phyloP scores from a whole-genome alignment of 1,284 basidiomycete species.

The Phenoliferia sp. region DNA sequence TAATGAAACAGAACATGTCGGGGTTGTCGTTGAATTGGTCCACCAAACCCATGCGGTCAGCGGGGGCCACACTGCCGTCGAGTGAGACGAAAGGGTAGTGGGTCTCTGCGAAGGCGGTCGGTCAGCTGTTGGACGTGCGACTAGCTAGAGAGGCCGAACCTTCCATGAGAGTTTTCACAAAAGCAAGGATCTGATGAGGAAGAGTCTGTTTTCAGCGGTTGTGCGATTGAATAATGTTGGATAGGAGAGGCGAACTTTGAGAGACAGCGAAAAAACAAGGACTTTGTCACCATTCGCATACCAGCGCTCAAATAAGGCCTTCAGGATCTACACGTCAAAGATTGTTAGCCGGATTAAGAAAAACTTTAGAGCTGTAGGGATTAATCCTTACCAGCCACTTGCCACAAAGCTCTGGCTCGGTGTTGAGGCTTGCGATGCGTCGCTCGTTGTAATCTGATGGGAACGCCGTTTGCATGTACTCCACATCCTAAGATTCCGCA shows the following conservation, averaged over 20 bases:
- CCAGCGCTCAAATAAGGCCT: conserved; percentile 55
- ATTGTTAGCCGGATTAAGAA: conserved; percentile 5
- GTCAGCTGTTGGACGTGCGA: too few species aligned
- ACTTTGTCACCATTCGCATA: conserved; percentile 52
- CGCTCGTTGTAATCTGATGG: conserved; percentile 36
- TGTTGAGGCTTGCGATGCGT: conserved; percentile 20
- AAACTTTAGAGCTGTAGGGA: not conserved
- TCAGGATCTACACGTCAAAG: conserved; percentile 53
- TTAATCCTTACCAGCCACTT: conserved; percentile 66
- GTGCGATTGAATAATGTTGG: not conserved
- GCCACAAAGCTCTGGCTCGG: conserved; percentile 58
- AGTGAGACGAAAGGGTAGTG: conserved; percentile 64
- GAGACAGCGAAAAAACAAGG: conserved; percentile 64
- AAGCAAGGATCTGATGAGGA: conserved; percentile 74
- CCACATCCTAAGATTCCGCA: conserved; percentile 22
- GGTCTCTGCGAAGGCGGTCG: too few species aligned
- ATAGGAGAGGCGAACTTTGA: conserved; percentile 4
- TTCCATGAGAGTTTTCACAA: conserved; percentile 66
- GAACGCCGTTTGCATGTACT: conserved; percentile 38
- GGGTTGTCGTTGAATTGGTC: conserved; percentile 63
- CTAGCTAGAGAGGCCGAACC: too few species aligned
- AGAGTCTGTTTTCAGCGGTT: conserved; percentile 39
- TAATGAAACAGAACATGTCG: conserved; percentile 65
- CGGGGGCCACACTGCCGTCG: conserved; percentile 56
- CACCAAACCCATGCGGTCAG: conserved; percentile 61